Evolutionary conservation across 2,329 filamentous ascomycete genomes (phyloP).

Genomic region (Orbilia oligospora): DNA sequence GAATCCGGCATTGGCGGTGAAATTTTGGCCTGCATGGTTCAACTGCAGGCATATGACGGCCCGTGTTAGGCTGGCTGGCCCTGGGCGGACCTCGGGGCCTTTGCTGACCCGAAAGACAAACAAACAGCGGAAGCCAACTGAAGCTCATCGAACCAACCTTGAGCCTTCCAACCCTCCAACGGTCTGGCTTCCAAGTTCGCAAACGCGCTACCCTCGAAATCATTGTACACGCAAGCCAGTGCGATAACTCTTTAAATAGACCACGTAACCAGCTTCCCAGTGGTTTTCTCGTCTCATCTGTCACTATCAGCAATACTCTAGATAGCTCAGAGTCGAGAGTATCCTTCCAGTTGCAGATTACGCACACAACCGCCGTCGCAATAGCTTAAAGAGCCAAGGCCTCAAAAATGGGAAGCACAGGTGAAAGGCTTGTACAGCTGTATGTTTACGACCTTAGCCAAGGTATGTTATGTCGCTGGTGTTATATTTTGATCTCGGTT

Average conservation of each 20-base stretch:
- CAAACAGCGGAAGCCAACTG: constrained; percentile 38
- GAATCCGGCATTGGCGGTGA: too few species aligned
- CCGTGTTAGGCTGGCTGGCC: too few species aligned
- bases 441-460: constrained; percentile 83
- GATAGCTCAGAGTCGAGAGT: not conserved
- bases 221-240: not conserved
- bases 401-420: constrained; percentile 47
- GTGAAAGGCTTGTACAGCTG: constrained; percentile 72
- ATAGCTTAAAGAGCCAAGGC: not conserved
- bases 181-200: constrained; percentile 11
- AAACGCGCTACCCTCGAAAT: constrained; percentile 8
- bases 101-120: constrained; percentile 54
- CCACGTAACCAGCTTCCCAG: constrained; percentile 1
- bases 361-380: constrained; percentile 3
- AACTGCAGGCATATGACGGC: too few species aligned
- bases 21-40: too few species aligned
- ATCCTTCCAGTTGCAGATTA: not conserved
- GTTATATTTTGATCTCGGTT: constrained; percentile 1
- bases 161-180: constrained; percentile 9
- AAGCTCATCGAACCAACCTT: constrained; percentile 45
- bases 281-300: not conserved
- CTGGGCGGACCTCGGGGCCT: constrained; percentile 44
- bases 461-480: constrained; percentile 68
- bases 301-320: not conserved
- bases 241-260: constrained; percentile 35